phyloP scores from a whole-genome alignment of 1,284 basidiomycete species.

The Marasmius sp. region DNA sequence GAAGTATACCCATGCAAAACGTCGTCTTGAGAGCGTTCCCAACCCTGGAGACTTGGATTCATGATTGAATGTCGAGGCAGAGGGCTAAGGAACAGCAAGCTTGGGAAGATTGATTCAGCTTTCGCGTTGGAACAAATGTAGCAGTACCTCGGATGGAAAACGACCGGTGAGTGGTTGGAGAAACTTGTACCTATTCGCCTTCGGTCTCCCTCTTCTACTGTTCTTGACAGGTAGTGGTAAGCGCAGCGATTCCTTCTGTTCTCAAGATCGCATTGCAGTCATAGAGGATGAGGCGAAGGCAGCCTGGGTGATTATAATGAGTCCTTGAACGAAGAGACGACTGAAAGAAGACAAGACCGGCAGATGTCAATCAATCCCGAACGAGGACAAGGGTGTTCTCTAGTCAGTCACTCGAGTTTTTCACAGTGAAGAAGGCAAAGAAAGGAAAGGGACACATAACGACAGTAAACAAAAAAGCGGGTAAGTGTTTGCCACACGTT shows the following conservation, averaged over 20 bases:
- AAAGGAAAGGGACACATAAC: neutral
- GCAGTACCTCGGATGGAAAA: neutral
- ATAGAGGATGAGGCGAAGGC: neutral
- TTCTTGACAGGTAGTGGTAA: neutral
- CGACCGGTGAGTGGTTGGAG: neutral
- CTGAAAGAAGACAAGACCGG: neutral
- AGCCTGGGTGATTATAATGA: neutral
- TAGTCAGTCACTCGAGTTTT: neutral
- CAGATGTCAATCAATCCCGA: constrained; percentile 1
- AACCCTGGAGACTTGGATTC: too few relatives aligned
- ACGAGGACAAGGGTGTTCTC: neutral
- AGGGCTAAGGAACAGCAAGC: neutral
- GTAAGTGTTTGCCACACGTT: too few relatives aligned
- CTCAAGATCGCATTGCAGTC: neutral
- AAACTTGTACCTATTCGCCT: neutral
- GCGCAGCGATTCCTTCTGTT: neutral
- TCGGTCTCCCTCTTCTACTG: neutral
- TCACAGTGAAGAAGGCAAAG: too few relatives aligned
- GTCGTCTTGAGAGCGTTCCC: neutral
- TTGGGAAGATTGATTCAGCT: neutral
- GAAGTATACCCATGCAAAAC: neutral
- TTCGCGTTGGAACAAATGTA: neutral
- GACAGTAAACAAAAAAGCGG: neutral
- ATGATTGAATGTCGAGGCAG: too few relatives aligned
- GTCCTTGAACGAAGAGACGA: neutral